These are phyloP conservation scores for Botryotinia convoluta DNA, from an alignment of 2,329 filamentous ascomycete species.

Conservation along the genomic window DNA sequence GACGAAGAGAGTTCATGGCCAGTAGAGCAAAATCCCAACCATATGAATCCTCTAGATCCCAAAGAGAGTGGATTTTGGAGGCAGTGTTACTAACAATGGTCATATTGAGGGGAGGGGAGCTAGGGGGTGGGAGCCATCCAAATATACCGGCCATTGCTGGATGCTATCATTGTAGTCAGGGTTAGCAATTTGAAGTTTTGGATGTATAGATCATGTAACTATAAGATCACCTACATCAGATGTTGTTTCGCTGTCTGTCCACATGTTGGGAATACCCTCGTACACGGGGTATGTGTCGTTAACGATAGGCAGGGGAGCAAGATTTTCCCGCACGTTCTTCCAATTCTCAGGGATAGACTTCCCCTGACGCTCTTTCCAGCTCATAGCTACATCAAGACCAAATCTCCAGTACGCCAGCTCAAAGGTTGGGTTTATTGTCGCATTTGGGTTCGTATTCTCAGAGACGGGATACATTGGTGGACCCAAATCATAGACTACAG, in stretches of 20 bases:
- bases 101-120: constrained; percentile 39
- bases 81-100: constrained; percentile 41
- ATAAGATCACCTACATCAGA: neutral
- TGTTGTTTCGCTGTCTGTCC: constrained; percentile 37
- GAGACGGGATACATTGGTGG: constrained; percentile 52
- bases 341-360: constrained; percentile 46
- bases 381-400: constrained; percentile 52
- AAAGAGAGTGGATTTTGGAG: constrained; percentile 42
- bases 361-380: constrained; percentile 51
- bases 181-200: neutral
- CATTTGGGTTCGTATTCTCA: constrained; percentile 58
- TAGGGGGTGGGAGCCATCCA: constrained; percentile 44
- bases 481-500: constrained; percentile 51
- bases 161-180: constrained; percentile 41
- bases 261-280: constrained; percentile 48
- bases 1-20: constrained; percentile 46
- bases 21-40: constrained; percentile 49
- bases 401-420: constrained; percentile 61
- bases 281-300: constrained; percentile 54
- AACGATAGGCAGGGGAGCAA: constrained; percentile 52
- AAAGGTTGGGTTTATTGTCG: constrained; percentile 56
- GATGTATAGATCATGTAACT: neutral
- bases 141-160: constrained; percentile 47
- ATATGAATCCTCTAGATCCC: constrained; percentile 44
- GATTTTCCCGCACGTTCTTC: constrained; percentile 48